Conservation (phyloP, 176 grass and related monocot genomes). For the Musa schizocarpa region DNA sequence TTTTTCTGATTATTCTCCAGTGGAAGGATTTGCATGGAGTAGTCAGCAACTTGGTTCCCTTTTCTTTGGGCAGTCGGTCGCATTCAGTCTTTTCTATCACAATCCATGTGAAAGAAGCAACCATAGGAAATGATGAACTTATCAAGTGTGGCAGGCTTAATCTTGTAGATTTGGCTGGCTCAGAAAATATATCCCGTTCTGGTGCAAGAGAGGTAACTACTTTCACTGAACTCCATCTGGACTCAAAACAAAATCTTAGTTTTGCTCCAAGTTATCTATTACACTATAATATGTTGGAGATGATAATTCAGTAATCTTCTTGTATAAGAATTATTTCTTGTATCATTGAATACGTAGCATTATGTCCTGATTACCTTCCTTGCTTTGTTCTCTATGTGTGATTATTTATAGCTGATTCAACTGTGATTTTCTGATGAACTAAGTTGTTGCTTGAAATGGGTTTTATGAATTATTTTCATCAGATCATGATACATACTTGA, state of each 20-base stretch:
- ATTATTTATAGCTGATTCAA: too few relatives aligned
- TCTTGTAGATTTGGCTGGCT: conserved; percentile 94
- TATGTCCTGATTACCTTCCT: too few relatives aligned
- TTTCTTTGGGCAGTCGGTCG: conserved; percentile 61
- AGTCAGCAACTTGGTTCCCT: conserved; percentile 17
- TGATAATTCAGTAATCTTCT: not conserved
- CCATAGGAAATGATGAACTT: conserved; percentile 51
- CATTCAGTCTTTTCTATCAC: conserved; percentile 82
- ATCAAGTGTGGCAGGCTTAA: conserved; percentile 72
- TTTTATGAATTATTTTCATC: too few relatives aligned
- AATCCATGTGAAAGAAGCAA: conserved; percentile 71
- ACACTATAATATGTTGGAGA: not conserved
- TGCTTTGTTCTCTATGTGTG: too few relatives aligned
- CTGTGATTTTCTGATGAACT: too few relatives aligned
- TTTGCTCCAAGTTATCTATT: not conserved
- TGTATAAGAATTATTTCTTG: not conserved
- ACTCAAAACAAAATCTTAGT: not conserved
- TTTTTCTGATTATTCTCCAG: not conserved
- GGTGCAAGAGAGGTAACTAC: conserved; percentile 74
- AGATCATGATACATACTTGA: too few relatives aligned
- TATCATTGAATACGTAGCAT: too few relatives aligned
- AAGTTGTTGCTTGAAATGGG: too few relatives aligned
- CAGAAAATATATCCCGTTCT: conserved; percentile 75
- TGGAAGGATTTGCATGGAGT: not conserved
- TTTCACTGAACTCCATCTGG: not conserved